A percentile compares a stretch with the other conserved stretches of the same genome.
Evolutionary conservation across 1,284 basidiomycete species (phyloP).

Genomic region (Hemileia vastatrix): DNA sequence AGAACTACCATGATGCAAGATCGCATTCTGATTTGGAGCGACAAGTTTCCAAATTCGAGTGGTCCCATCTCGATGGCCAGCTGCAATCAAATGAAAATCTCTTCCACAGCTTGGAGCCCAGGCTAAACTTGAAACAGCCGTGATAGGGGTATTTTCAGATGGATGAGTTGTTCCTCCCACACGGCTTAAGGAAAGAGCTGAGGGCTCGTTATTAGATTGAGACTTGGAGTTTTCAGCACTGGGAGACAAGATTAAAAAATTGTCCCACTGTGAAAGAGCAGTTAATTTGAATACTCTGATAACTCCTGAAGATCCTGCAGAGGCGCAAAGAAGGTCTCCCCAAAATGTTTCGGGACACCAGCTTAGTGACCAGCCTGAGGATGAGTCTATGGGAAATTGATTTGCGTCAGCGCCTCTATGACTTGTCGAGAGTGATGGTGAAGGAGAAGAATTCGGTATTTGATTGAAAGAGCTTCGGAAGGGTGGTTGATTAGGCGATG

Average conservation of each 20-base stretch:
- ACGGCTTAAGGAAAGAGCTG: constrained; percentile 20
- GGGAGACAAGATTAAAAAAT: constrained; percentile 41
- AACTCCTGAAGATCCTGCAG: constrained; percentile 59
- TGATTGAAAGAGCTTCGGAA: constrained; percentile 16
- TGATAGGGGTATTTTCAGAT: constrained; percentile 46
- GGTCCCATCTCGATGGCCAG: constrained; percentile 70
- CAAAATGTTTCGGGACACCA: constrained; percentile 92
- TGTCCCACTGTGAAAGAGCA: constrained; percentile 36
- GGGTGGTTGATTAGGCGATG: constrained; percentile 7
- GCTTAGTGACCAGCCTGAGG: constrained; percentile 79
- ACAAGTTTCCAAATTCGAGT: constrained; percentile 71
- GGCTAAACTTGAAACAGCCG: constrained; percentile 54
- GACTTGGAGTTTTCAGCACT: constrained; percentile 29
- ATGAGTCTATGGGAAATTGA: constrained; percentile 48
- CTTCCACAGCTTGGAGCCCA: constrained; percentile 88
- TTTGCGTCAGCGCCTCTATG: not conserved
- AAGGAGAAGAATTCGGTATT: constrained; percentile 10
- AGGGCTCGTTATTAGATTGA: constrained; percentile 17
- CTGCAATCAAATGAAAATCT: constrained; percentile 81
- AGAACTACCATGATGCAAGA: constrained; percentile 46
- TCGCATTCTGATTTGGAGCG: constrained; percentile 52
- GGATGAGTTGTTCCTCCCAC: too few species aligned
- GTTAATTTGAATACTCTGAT: constrained; percentile 59
- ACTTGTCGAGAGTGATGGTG: not conserved
- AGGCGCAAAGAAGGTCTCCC: constrained; percentile 73